Conservation (phyloP, 257 asterid species). For the Solanum chiquidenum region DNA sequence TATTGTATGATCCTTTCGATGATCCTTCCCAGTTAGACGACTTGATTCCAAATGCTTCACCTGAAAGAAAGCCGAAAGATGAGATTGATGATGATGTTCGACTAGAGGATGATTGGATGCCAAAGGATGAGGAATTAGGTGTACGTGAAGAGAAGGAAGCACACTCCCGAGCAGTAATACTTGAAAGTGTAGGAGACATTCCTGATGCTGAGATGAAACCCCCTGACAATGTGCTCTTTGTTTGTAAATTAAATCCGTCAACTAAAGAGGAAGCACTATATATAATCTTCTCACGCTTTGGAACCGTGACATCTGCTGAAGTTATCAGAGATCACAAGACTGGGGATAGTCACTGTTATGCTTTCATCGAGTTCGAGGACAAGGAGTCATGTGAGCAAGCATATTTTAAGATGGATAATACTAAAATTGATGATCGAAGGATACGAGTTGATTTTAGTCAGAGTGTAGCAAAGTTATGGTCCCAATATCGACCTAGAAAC, state of each 20-base stretch:
- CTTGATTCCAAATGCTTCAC: no score
- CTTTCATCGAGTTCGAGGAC: constrained; percentile 88
- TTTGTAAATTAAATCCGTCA: constrained; percentile 84
- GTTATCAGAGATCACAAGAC: constrained; percentile 77
- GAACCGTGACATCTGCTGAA: constrained; percentile 81
- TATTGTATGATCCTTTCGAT: no score
- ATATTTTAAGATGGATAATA: constrained; percentile 90
- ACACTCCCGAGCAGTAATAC: no score
- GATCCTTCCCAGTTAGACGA: no score
- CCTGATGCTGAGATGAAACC: neutral
- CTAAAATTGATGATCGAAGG: constrained; percentile 75
- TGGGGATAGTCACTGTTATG: constrained; percentile 86
- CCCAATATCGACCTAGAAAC: constrained; percentile 57
- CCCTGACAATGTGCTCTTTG: constrained; percentile 53
- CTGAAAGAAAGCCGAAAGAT: no score
- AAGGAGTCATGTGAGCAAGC: constrained; percentile 82
- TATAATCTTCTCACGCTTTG: constrained; percentile 87
- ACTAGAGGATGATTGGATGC: no score
- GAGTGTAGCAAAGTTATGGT: constrained; percentile 82
- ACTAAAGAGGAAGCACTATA: constrained; percentile 86
- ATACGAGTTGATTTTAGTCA: constrained; percentile 94
- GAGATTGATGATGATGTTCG: no score
- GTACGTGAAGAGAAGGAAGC: no score
- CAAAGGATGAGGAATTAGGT: no score
- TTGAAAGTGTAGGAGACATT: no score